A percentile compares a stretch with the other conserved stretches of the same genome.
Evolutionary conservation across 352 stramenopile species (phyloP).

Genomic region (Phytophthora podocarpi): DNA sequence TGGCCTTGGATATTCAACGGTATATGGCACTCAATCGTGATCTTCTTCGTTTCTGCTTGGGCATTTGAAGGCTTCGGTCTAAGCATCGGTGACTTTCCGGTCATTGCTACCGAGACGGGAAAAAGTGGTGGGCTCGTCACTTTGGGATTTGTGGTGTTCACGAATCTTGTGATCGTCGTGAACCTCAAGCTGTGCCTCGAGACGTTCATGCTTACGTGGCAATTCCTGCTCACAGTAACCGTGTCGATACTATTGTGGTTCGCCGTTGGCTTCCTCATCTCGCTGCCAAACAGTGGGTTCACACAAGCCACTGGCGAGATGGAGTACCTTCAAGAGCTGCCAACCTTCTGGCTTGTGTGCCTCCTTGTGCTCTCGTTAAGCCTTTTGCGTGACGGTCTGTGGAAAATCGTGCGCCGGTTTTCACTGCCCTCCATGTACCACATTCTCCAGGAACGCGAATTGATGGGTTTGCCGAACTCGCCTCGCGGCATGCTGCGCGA

Average conservation of each 20-base stretch:
- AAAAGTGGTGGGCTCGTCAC: conserved; percentile 64
- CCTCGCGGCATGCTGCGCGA: conserved; percentile 58
- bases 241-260: conserved; percentile 73
- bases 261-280: conserved; percentile 62
- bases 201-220: conserved; percentile 75
- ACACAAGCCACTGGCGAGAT: conserved; percentile 73
- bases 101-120: conserved; percentile 46
- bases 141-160: conserved; percentile 82
- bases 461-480: conserved; percentile 63
- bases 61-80: conserved; percentile 54
- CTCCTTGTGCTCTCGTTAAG: conserved; percentile 64
- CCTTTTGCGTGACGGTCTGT: conserved; percentile 69
- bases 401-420: conserved; percentile 75
- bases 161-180: conserved; percentile 76
- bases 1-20: conserved; percentile 86
- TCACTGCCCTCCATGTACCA: conserved; percentile 74
- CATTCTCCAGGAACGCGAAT: conserved; percentile 79
- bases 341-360: conserved; percentile 68
- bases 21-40: conserved; percentile 83
- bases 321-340: conserved; percentile 59
- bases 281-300: conserved; percentile 51
- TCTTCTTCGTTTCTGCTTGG: conserved; percentile 84
- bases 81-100: conserved; percentile 25
- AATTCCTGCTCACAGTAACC: conserved; percentile 63
- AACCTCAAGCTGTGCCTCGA: conserved; percentile 82